phyloP scores from a whole-genome alignment of 371 early-diverging fungal genomes.

The Mycotypha africana region DNA sequence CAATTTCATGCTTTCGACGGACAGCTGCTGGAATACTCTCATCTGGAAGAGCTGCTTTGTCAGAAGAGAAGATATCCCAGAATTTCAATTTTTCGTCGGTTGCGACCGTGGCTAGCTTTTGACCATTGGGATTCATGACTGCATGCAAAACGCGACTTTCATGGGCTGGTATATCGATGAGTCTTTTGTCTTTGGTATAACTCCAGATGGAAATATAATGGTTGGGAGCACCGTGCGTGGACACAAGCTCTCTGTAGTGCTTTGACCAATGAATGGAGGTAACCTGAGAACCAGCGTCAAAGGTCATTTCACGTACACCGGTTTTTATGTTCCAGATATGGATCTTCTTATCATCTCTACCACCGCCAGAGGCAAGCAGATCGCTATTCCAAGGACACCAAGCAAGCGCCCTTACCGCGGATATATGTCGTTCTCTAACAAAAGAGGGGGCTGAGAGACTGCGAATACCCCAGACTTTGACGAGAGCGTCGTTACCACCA shows the following conservation, averaged over 20 bases:
- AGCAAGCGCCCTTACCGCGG: slow-evolving; percentile 94
- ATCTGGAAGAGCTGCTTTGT: slow-evolving; percentile 2
- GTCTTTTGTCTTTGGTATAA: slow-evolving; percentile 75
- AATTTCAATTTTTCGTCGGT: slow-evolving; percentile 97
- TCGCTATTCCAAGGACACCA: slow-evolving; percentile 99
- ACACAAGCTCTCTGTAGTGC: slow-evolving; percentile 90
- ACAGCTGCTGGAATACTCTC: too few species aligned
- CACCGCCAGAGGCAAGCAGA: slow-evolving; percentile 96
- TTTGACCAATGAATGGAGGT: slow-evolving; percentile 90
- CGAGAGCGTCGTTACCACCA: slow-evolving; percentile 97
- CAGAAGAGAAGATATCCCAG: slow-evolving; percentile 85
- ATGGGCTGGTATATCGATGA: slow-evolving; percentile 82
- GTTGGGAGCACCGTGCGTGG: slow-evolving; percentile 91
- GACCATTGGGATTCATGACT: slow-evolving; percentile 91
- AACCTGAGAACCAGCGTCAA: slow-evolving; percentile 92
- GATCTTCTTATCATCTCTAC: slow-evolving; percentile 87
- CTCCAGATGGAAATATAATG: slow-evolving; percentile 90
- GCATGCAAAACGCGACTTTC: slow-evolving; percentile 88
- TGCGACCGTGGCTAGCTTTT: slow-evolving; percentile 86
- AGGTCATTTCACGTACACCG: slow-evolving; percentile 54
- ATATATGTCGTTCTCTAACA: slow-evolving; percentile 71
- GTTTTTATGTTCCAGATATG: slow-evolving; percentile 94
- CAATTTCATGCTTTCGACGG: background rate
- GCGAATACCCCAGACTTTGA: slow-evolving; percentile 93
- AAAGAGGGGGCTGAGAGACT: slow-evolving; percentile 54